Evolutionary conservation across 495 filamentous ascomycete species (phyloP).

Genomic region (Talaromyces proteolyticus): DNA sequence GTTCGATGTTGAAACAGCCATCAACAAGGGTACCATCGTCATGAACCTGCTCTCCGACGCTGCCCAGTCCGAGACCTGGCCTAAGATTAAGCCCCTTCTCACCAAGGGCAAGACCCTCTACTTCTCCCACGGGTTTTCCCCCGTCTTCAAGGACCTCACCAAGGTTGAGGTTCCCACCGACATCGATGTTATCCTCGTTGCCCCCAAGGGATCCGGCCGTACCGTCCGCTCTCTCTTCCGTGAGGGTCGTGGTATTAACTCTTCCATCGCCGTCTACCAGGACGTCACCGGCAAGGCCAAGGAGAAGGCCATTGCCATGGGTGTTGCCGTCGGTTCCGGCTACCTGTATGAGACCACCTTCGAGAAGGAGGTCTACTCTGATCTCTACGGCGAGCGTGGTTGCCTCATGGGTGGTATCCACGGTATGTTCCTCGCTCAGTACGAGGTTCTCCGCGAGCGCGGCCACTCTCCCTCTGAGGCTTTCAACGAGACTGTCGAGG

Average conservation of each 20-base stretch:
- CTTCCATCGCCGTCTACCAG: conserved; percentile 96
- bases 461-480: conserved; percentile 97
- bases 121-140: conserved; percentile 99
- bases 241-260: conserved; percentile 99
- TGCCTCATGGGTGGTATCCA: conserved; percentile 99
- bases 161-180: conserved; percentile 94
- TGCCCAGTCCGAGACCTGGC: conserved; percentile 98
- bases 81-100: conserved; percentile 91
- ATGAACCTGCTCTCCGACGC: conserved; percentile 99
- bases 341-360: conserved; percentile 99
- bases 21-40: conserved; percentile 86
- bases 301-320: conserved; percentile 96
- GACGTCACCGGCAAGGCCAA: conserved; percentile 96
- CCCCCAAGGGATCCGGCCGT: conserved; percentile 97
- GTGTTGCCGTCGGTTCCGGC: conserved; percentile 90
- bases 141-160: conserved; percentile 98
- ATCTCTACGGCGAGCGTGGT: conserved; percentile 98
- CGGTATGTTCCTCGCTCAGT: conserved; percentile 99
- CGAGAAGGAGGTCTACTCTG: conserved; percentile 99
- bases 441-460: conserved; percentile 98
- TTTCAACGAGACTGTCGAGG: conserved; percentile 99
- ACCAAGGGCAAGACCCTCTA: conserved; percentile 99
- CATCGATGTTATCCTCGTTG: conserved; percentile 98
- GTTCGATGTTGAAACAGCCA: conserved; percentile 94
- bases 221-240: conserved; percentile 97